phyloP scores from a whole-genome alignment of 2,329 filamentous ascomycete genomes.

The Xylariaceae sp. region DNA sequence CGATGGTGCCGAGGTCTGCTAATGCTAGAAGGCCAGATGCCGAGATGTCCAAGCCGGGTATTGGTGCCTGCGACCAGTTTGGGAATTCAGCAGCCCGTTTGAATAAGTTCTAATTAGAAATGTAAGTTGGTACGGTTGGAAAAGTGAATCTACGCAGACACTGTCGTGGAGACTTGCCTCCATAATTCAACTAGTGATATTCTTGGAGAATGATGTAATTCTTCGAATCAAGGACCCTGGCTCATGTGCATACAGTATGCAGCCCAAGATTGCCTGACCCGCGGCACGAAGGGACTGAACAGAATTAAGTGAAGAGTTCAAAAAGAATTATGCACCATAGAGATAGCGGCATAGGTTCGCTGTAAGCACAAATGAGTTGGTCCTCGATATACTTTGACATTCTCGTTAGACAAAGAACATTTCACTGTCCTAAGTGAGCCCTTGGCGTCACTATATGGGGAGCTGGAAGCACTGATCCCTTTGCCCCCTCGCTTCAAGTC shows the following conservation, averaged over 20 bases:
- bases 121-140: constrained; percentile 9
- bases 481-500: not conserved
- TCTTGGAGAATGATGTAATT: not conserved
- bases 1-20: constrained; percentile 62
- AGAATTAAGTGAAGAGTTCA: too few relatives aligned
- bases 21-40: constrained; percentile 63
- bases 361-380: too few relatives aligned
- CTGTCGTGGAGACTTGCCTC: constrained; percentile 20
- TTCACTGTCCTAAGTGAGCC: too few relatives aligned
- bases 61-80: constrained; percentile 52
- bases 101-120: constrained; percentile 24
- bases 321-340: too few relatives aligned
- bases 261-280: not conserved
- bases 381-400: too few relatives aligned
- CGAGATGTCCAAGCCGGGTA: constrained; percentile 53
- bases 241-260: constrained; percentile 4
- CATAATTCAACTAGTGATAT: constrained; percentile 9
- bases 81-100: constrained; percentile 42
- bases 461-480: too few relatives aligned
- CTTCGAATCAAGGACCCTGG: not conserved
- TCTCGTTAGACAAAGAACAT: too few relatives aligned
- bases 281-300: not conserved
- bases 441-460: too few relatives aligned
- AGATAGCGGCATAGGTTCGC: too few relatives aligned
- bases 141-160: not conserved